These are phyloP conservation scores for Flaveria bidentis DNA, from an alignment of 129 eudicot genomes.

Conservation along the genomic window DNA sequence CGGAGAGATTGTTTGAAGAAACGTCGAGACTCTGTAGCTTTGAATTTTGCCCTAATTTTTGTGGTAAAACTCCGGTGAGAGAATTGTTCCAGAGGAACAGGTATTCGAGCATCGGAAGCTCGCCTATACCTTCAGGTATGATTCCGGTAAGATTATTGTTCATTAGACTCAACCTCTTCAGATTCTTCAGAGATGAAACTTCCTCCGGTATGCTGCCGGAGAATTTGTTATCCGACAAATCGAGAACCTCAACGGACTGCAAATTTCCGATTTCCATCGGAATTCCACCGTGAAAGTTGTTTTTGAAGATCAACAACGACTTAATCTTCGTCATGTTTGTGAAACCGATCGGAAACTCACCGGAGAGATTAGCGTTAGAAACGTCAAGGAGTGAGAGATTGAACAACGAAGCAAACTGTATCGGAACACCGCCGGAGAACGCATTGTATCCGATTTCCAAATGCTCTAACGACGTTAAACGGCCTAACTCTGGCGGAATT, in stretches of 20 bases:
- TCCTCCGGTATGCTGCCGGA: conserved; percentile 64
- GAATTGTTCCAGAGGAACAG: conserved; percentile 83
- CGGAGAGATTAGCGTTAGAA: conserved; percentile 62
- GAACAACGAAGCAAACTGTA: conserved; percentile 43
- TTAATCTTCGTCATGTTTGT: conserved; percentile 56
- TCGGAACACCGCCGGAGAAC: conserved; percentile 50
- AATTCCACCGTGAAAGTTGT: conserved; percentile 57
- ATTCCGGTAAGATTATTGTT: conserved; percentile 63
- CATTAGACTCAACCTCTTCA: conserved; percentile 53
- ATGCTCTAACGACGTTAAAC: conserved; percentile 49
- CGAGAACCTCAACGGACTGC: conserved; percentile 47
- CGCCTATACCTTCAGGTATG: conserved; percentile 75
- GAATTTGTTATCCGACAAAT: conserved; percentile 69
- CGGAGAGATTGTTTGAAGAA: conserved; percentile 72
- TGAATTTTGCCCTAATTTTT: conserved; percentile 62
- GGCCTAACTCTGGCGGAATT: conserved; percentile 61
- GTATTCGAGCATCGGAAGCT: conserved; percentile 60
- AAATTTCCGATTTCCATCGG: conserved; percentile 53
- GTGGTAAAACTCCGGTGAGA: conserved; percentile 70
- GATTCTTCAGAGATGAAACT: conserved; percentile 51
- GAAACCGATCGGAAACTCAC: conserved; percentile 58
- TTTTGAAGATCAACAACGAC: conserved; percentile 55
- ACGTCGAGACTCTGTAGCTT: conserved; percentile 69
- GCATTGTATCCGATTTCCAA: conserved; percentile 83
- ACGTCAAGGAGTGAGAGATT: conserved; percentile 64